Evolutionary conservation across 108 stramenopile species (phyloP).

Genomic region (Cyclotella sp.): DNA sequence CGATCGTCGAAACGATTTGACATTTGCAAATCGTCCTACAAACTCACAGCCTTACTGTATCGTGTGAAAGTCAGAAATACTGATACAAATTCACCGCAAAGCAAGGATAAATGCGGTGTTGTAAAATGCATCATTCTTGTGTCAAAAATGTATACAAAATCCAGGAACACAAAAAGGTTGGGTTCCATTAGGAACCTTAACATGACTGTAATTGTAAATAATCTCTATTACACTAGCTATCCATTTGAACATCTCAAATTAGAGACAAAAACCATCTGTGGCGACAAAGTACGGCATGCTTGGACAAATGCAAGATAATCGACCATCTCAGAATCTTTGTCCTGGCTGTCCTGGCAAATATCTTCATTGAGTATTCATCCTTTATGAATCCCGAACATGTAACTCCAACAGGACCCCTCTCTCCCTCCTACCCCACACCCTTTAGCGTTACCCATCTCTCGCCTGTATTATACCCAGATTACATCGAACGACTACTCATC

Average conservation of each 20-base stretch:
- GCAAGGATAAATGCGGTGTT: too few relatives aligned
- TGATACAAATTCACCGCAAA: too few relatives aligned
- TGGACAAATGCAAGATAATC: conserved; percentile 47
- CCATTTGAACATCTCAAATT: conserved; percentile 40
- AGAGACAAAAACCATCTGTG: conserved; percentile 34
- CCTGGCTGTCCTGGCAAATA: conserved; percentile 43
- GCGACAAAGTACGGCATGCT: conserved; percentile 33
- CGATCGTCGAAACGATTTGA: too few relatives aligned
- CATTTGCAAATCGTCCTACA: too few relatives aligned
- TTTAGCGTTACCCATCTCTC: too few relatives aligned
- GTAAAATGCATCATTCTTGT: too few relatives aligned
- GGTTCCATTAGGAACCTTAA: background rate
- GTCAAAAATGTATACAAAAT: too few relatives aligned
- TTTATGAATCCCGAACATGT: conserved; percentile 37
- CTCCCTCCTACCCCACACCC: background rate
- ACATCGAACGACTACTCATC: too few relatives aligned
- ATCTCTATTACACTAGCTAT: conserved; percentile 44
- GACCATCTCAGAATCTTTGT: conserved; percentile 4
- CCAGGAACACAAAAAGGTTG: too few relatives aligned
- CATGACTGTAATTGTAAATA: conserved; percentile 50
- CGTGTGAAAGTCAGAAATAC: too few relatives aligned
- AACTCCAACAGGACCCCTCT: conserved; percentile 45
- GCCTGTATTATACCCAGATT: too few relatives aligned
- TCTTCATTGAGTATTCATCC: conserved; percentile 42
- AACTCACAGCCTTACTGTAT: too few relatives aligned